Percentiles rank a stretch among this genome's conserved stretches.
Conservation (phyloP, 2,329 filamentous ascomycete genomes). For the Cladosporium sphaerospermum region DNA sequence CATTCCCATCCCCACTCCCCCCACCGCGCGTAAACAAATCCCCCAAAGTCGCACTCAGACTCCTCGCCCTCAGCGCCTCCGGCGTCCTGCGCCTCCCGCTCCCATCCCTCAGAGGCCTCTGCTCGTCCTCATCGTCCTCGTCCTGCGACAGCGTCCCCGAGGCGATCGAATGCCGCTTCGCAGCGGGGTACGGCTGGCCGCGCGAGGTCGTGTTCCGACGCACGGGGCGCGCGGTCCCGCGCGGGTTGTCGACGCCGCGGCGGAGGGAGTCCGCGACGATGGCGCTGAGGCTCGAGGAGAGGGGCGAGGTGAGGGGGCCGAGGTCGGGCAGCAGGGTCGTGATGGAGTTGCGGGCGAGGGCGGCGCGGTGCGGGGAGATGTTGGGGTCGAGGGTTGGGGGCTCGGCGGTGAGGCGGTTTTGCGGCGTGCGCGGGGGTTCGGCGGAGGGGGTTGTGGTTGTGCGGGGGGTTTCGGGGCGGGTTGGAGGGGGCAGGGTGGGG, state of each 20-base stretch:
- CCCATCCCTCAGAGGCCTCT: neutral
- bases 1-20: neutral
- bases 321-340: constrained; percentile 44
- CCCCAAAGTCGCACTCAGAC: constrained; percentile 8
- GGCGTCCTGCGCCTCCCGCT: neutral
- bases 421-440: constrained; percentile 11
- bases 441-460: constrained; percentile 17
- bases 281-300: constrained; percentile 55
- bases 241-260: constrained; percentile 28
- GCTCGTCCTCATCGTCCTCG: neutral
- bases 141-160: constrained; percentile 8
- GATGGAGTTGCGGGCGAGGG: constrained; percentile 40
- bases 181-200: neutral
- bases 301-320: constrained; percentile 54
- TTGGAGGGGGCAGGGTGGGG: constrained; percentile 13
- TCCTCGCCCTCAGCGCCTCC: constrained; percentile 1
- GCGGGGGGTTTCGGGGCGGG: constrained; percentile 22
- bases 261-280: constrained; percentile 60
- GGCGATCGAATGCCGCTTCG: constrained; percentile 6
- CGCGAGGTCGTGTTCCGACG: constrained; percentile 6
- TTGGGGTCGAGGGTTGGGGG: constrained; percentile 14
- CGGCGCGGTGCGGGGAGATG: constrained; percentile 35
- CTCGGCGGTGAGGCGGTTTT: constrained; percentile 7
- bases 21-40: constrained; percentile 3
- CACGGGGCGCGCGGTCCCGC: neutral